phyloP scores from a whole-genome alignment of 2,329 filamentous ascomycete genomes.

The Claviceps sp. region DNA sequence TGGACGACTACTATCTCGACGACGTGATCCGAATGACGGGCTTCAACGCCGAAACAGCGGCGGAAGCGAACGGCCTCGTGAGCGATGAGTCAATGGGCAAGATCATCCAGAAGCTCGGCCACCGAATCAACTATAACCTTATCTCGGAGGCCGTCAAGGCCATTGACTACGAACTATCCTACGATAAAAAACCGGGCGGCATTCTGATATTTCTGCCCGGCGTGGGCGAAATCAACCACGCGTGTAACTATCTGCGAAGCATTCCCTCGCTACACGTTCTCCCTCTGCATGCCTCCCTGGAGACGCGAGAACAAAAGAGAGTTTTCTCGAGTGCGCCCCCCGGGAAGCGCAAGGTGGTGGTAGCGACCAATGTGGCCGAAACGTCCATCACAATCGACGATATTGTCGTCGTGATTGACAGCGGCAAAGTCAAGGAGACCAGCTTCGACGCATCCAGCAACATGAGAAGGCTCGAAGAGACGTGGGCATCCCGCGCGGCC shows the following conservation, averaged over 20 bases:
- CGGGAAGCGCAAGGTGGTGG: conserved; percentile 82
- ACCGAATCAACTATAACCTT: conserved; percentile 83
- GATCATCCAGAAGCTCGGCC: conserved; percentile 58
- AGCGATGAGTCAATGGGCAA: conserved; percentile 50
- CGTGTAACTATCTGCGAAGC: conserved; percentile 53
- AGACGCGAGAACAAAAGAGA: conserved; percentile 73
- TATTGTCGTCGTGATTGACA: conserved; percentile 90
- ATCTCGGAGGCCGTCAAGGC: conserved; percentile 66
- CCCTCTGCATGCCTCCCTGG: conserved; percentile 81
- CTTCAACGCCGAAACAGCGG: conserved; percentile 43
- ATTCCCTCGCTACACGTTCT: conserved; percentile 58
- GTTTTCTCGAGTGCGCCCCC: conserved; percentile 68
- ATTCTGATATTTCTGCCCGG: conserved; percentile 95
- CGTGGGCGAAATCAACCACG: conserved; percentile 78
- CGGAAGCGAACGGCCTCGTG: conserved; percentile 27
- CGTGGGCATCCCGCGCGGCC: conserved; percentile 86
- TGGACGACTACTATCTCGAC: conserved; percentile 81
- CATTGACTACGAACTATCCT: conserved; percentile 63
- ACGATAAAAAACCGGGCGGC: conserved; percentile 55
- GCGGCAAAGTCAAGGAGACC: conserved; percentile 90
- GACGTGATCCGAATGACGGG: conserved; percentile 72
- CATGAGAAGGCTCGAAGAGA: conserved; percentile 87
- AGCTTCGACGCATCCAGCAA: conserved; percentile 85
- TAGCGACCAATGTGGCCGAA: conserved; percentile 93
- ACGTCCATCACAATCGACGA: conserved; percentile 98